Conservation (phyloP, 441 rosid genomes). For the Aleurites moluccanus region DNA sequence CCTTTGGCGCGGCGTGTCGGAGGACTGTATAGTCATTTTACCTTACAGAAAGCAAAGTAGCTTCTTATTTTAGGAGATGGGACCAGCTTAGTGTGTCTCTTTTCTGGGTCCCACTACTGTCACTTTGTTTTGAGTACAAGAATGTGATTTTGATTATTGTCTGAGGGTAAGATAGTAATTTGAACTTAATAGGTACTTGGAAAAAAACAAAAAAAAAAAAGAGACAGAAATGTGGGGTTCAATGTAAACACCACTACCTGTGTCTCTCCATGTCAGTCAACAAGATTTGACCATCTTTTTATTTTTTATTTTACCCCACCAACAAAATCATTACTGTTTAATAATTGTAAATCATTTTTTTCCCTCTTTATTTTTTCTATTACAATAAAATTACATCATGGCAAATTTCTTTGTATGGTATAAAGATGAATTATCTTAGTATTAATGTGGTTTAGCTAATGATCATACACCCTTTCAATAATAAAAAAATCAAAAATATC, state of each 20-base stretch:
- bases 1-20: constrained; percentile 15
- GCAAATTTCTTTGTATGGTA: no score
- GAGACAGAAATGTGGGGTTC: constrained; percentile 15
- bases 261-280: constrained; percentile 49
- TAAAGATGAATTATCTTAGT: no score
- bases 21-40: constrained; percentile 39
- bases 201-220: background rate
- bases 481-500: no score
- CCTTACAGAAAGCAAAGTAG: background rate
- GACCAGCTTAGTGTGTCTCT: no score
- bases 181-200: background rate
- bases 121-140: background rate
- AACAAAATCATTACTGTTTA: constrained; percentile 54
- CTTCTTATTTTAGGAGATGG: no score
- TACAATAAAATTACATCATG: no score
- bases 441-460: no score
- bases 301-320: constrained; percentile 27
- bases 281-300: constrained; percentile 46
- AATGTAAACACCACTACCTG: constrained; percentile 22
- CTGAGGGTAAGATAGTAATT: constrained; percentile 11
- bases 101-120: constrained; percentile 16
- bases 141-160: constrained; percentile 1
- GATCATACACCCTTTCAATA: no score
- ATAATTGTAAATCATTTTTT: constrained; percentile 50
- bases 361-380: background rate